These are phyloP conservation scores for Vitis hybrid DNA, from an alignment of 177 flowering plant species.

Conservation along the genomic window DNA sequence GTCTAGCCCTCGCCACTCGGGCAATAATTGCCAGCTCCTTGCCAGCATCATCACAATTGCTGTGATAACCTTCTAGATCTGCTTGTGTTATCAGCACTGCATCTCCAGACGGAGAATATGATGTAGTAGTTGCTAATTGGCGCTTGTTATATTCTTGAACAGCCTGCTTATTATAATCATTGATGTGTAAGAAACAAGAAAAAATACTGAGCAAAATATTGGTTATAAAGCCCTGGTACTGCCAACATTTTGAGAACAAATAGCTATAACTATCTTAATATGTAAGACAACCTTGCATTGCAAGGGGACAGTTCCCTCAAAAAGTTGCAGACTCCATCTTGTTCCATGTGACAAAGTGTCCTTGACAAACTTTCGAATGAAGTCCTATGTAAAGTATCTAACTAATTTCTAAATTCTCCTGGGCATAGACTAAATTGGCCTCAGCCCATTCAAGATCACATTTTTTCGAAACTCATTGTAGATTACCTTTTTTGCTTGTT, in stretches of 20 bases:
- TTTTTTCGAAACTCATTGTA: no score
- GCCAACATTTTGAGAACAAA: neutral
- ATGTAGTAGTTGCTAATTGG: conserved; percentile 5
- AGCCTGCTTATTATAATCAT: conserved; percentile 49
- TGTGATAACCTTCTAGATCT: conserved; percentile 78
- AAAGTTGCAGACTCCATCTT: neutral
- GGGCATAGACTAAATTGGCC: neutral
- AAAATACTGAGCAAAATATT: neutral
- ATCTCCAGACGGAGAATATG: conserved; percentile 43
- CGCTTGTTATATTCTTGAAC: conserved; percentile 66
- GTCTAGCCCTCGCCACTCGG: conserved; percentile 27
- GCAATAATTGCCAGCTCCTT: conserved; percentile 33
- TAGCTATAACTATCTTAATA: neutral
- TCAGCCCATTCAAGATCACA: neutral
- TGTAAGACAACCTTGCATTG: neutral
- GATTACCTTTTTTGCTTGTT: neutral
- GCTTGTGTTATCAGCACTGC: conserved; percentile 72
- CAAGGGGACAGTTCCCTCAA: neutral
- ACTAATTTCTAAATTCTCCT: neutral
- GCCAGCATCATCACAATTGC: conserved; percentile 24
- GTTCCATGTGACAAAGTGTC: neutral
- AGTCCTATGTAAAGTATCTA: neutral
- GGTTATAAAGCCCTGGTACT: neutral
- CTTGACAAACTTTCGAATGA: neutral
- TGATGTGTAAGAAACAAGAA: neutral